phyloP scores from a whole-genome alignment of 768 basidiomycete species.

The Hypsizygus marmoreus region DNA sequence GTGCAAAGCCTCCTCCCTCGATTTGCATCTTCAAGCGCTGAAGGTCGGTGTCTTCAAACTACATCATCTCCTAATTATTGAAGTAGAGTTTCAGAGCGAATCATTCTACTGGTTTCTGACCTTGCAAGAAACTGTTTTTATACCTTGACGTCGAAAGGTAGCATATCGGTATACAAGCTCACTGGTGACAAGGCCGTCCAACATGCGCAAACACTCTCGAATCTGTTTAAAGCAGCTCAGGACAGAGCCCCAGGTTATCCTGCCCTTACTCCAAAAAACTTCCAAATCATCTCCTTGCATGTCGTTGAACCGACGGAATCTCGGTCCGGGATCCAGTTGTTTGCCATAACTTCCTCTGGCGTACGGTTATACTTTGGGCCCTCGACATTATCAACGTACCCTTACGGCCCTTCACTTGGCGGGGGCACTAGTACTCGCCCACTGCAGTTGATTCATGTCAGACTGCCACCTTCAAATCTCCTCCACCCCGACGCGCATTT shows the following conservation, averaged over 20 bases:
- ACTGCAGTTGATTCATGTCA: conserved; percentile 75
- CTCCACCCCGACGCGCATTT: conserved; percentile 76
- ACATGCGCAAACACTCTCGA: conserved; percentile 73
- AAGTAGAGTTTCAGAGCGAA: conserved; percentile 73
- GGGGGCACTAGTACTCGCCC: conserved; percentile 34
- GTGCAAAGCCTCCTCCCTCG: conserved; percentile 80
- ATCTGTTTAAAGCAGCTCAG: conserved; percentile 72
- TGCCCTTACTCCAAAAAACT: conserved; percentile 66
- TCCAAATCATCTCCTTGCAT: conserved; percentile 72
- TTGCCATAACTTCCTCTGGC: conserved; percentile 82
- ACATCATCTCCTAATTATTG: conserved; percentile 6
- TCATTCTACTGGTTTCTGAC: conserved; percentile 70
- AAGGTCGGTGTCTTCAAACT: conserved; percentile 52
- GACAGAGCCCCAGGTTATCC: conserved; percentile 82
- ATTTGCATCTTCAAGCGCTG: conserved; percentile 59
- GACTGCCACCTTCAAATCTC: conserved; percentile 74
- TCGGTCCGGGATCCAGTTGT: conserved; percentile 68
- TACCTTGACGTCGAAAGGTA: conserved; percentile 65
- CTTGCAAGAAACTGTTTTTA: conserved; percentile 72
- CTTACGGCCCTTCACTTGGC: conserved; percentile 40
- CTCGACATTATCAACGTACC: conserved; percentile 49
- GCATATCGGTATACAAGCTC: conserved; percentile 69
- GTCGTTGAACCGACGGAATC: conserved; percentile 68
- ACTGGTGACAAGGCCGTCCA: conserved; percentile 66
- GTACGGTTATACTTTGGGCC: conserved; percentile 84